Conservation (phyloP, 805 yeast genomes). For the Ogataea ganodermae region DNA sequence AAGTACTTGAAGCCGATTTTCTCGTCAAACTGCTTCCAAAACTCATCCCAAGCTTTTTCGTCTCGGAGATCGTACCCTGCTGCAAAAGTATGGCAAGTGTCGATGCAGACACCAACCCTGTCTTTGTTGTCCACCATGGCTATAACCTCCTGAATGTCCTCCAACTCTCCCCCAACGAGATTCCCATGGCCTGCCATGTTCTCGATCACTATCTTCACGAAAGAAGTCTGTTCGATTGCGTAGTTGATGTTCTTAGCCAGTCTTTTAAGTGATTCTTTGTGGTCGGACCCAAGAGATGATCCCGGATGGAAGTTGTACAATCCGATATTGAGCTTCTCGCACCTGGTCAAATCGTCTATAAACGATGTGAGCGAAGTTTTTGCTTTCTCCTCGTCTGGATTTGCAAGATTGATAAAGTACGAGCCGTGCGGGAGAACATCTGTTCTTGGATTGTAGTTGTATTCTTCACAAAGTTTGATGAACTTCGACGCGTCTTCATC, state of each 20-base stretch:
- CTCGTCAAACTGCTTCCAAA: constrained; percentile 77
- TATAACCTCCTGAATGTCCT: constrained; percentile 76
- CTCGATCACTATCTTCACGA: constrained; percentile 87
- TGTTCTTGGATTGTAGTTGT: constrained; percentile 69
- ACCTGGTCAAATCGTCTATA: constrained; percentile 81
- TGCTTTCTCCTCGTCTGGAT: constrained; percentile 81
- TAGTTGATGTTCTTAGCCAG: constrained; percentile 79
- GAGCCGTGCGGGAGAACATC: constrained; percentile 95
- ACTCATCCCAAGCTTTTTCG: constrained; percentile 55
- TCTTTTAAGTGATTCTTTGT: constrained; percentile 59
- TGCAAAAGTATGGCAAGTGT: constrained; percentile 95
- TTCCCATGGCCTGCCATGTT: constrained; percentile 98
- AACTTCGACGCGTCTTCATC: constrained; percentile 69
- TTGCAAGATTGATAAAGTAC: constrained; percentile 88
- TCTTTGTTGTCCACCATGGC: constrained; percentile 74
- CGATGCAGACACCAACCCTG: constrained; percentile 94
- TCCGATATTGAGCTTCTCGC: constrained; percentile 84
- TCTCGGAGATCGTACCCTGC: constrained; percentile 90
- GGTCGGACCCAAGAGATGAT: constrained; percentile 72
- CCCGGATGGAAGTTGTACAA: constrained; percentile 94
- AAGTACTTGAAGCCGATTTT: constrained; percentile 75
- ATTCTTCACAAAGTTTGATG: constrained; percentile 57
- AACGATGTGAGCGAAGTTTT: constrained; percentile 74
- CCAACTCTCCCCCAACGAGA: constrained; percentile 77
- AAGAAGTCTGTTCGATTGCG: constrained; percentile 71